Percentiles rank a stretch among this genome's conserved stretches.
Evolutionary conservation across 2,329 filamentous ascomycete genomes (phyloP).

Genomic region (Claviceps fusiformis): DNA sequence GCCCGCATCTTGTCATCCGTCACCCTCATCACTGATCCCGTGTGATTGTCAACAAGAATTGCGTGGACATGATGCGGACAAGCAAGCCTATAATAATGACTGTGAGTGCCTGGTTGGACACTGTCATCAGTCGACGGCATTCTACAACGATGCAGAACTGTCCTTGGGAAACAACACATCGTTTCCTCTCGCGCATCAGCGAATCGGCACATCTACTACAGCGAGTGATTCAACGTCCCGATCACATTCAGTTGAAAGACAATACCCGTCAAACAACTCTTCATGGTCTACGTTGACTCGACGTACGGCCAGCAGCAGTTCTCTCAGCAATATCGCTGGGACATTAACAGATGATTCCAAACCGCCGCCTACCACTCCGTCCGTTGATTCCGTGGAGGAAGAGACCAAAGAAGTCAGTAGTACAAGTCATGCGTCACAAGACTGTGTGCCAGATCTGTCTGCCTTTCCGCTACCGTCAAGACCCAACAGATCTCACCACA

Average conservation of each 20-base stretch:
- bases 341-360: conserved; percentile 20
- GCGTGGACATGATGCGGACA: conserved; percentile 20
- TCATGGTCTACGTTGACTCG: conserved; percentile 40
- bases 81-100: conserved; percentile 16
- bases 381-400: conserved; percentile 9
- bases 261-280: conserved; percentile 40
- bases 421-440: conserved; percentile 12
- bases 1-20: conserved; percentile 44
- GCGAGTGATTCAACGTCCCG: conserved; percentile 33
- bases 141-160: conserved; percentile 9
- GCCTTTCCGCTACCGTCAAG: conserved; percentile 13
- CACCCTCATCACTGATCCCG: conserved; percentile 49
- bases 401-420: conserved; percentile 7
- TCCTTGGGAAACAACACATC: conserved; percentile 8
- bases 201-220: conserved; percentile 42
- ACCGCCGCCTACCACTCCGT: conserved; percentile 13
- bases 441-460: conserved; percentile 22
- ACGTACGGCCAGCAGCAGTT: conserved; percentile 38
- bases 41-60: conserved; percentile 44
- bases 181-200: conserved; percentile 20
- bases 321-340: conserved; percentile 22
- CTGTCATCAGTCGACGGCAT: conserved; percentile 6
- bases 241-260: conserved; percentile 34
- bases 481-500: conserved; percentile 17
- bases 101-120: conserved; percentile 15